phyloP scores from a whole-genome alignment of 805 yeast genomes.

The Pichia nakasei region DNA sequence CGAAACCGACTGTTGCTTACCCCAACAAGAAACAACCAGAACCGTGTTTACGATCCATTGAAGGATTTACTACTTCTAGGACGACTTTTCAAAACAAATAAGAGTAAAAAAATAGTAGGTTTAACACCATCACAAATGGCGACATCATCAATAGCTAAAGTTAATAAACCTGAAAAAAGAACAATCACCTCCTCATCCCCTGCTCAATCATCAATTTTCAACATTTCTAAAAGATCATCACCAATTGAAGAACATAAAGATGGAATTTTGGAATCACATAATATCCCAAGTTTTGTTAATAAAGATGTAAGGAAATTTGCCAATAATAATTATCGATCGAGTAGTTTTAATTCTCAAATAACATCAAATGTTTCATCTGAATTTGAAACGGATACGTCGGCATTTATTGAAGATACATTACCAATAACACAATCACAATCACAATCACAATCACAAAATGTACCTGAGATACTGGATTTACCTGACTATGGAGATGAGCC shows the following conservation, averaged over 20 bases:
- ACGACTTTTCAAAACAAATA: conserved; percentile 15
- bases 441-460: conserved; percentile 3
- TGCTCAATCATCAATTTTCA: no score
- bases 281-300: conserved; percentile 5
- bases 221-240: no score
- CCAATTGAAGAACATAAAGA: no score
- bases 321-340: background rate
- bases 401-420: conserved; percentile 4
- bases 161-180: no score
- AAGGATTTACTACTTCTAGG: conserved; percentile 25
- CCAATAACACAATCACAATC: conserved; percentile 8
- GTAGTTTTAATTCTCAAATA: background rate
- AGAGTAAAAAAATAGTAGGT: background rate
- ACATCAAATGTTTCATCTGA: background rate
- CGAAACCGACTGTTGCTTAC: conserved; percentile 22
- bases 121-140: no score
- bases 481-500: background rate
- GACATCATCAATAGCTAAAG: no score
- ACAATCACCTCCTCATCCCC: no score
- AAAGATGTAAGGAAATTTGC: conserved; percentile 7
- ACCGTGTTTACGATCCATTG: conserved; percentile 24
- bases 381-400: background rate
- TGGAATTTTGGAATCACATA: no score
- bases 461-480: background rate
- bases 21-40: conserved; percentile 18